Evolutionary conservation across 2,329 filamentous ascomycete species (phyloP).

Genomic region (Claviceps humidiphila): DNA sequence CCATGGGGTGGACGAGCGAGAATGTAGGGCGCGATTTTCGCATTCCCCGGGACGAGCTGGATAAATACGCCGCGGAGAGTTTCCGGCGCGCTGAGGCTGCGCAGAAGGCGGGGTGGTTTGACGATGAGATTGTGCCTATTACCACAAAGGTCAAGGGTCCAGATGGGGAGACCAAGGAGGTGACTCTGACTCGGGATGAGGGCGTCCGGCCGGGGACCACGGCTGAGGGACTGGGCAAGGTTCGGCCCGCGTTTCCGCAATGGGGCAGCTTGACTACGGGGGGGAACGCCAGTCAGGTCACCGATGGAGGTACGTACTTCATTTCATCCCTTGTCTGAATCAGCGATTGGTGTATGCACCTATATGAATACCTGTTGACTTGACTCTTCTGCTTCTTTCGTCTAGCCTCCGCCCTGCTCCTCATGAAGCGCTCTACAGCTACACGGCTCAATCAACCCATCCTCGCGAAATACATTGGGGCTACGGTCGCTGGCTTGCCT

Average conservation of each 20-base stretch:
- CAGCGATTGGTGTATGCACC: too few relatives aligned
- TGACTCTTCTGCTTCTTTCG: too few relatives aligned
- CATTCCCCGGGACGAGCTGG: conserved; percentile 67
- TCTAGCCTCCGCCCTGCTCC: conserved; percentile 64
- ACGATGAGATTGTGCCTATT: conserved; percentile 89
- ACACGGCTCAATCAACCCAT: conserved; percentile 80
- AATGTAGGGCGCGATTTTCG: conserved; percentile 89
- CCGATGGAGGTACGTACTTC: conserved; percentile 57
- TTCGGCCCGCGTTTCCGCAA: conserved; percentile 79
- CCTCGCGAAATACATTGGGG: conserved; percentile 85
- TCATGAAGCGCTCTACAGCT: conserved; percentile 91
- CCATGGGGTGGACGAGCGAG: conserved; percentile 97
- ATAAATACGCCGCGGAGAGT: conserved; percentile 74
- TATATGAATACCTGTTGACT: too few relatives aligned
- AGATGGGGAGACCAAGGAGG: conserved; percentile 63
- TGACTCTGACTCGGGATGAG: conserved; percentile 76
- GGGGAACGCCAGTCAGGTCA: conserved; percentile 89
- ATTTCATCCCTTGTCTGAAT: not conserved
- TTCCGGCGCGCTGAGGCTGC: conserved; percentile 79
- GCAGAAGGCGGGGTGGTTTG: conserved; percentile 82
- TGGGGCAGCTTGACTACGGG: conserved; percentile 80
- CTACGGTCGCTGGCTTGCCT: conserved; percentile 78
- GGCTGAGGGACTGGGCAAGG: conserved; percentile 66
- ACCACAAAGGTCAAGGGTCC: conserved; percentile 69
- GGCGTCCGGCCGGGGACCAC: conserved; percentile 87